phyloP scores from a whole-genome alignment of 192 early-diverging fungal genomes.

The Rhizophagus clarus region DNA sequence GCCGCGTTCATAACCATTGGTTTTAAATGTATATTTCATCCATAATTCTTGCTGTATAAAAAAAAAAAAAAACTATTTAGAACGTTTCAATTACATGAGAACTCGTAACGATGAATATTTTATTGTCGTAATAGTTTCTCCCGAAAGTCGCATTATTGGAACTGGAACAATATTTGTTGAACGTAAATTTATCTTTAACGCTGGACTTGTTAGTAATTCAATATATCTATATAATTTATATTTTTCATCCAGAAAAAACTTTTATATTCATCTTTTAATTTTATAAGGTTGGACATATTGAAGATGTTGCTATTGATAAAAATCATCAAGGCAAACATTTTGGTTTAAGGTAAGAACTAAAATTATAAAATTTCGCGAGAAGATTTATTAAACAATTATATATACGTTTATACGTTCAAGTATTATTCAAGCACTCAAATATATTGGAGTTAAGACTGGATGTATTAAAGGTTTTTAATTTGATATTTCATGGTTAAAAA shows the following conservation, averaged over 20 bases:
- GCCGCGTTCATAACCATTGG: neutral
- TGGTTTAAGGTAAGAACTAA: slow-evolving; percentile 39
- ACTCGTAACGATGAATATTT: slow-evolving; percentile 78
- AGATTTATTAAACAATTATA: slow-evolving; percentile 36
- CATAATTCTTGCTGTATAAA: neutral
- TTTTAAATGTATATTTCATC: neutral
- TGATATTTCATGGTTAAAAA: neutral
- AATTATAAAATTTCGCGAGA: too few relatives aligned
- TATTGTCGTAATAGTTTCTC: slow-evolving; percentile 79
- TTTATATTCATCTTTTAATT: too few relatives aligned
- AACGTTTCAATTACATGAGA: slow-evolving; percentile 75
- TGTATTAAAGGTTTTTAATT: slow-evolving; percentile 72
- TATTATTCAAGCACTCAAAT: slow-evolving; percentile 82
- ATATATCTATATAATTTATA: too few relatives aligned
- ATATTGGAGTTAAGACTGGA: slow-evolving; percentile 75
- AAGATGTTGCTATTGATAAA: slow-evolving; percentile 67
- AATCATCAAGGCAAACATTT: slow-evolving; percentile 64
- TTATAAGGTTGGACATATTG: slow-evolving; percentile 75
- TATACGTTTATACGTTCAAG: neutral
- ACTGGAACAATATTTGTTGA: slow-evolving; percentile 83
- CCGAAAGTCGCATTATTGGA: slow-evolving; percentile 64
- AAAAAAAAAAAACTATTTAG: slow-evolving; percentile 30
- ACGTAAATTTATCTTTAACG: slow-evolving; percentile 80
- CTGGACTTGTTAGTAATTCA: slow-evolving; percentile 61
- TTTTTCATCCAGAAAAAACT: too few relatives aligned